Evolutionary conservation across 495 filamentous ascomycete species (phyloP), one percentile per base, ranked within the genome.

Genomic region (Friedmanniomyces simplex): DNA sequence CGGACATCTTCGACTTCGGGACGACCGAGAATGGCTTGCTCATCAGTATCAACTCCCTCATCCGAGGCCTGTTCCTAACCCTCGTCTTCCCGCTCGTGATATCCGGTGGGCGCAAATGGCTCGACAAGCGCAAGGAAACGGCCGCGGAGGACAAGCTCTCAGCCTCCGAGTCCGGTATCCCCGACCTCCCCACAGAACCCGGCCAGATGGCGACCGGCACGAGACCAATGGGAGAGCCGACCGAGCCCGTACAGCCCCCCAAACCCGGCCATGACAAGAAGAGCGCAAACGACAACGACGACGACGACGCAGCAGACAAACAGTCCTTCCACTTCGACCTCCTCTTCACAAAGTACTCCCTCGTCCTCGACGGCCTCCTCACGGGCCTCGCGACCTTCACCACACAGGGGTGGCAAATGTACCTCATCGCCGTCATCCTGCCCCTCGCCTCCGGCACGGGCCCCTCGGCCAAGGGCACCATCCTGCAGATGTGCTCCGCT

Each of bases 21-120:
- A 77, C 79, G 6, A 69, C 66, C 1, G 72, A 79, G 51, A 82
- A 82, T 55, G 78, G 76, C 14, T 74, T 67, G 58, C 67, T 80
- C 14, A 77, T 80, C 72, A 76, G 73, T 2, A 72, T 71, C 14
- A 77, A 76, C 47, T 72, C 78, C 0, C 70, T 76, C 18, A 72
- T 81, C 52, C 74, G 79, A 11, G 78, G 76, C 1, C 36, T 77
- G 1, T 82, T 80, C 59, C 62, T 82, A 8, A 73, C 80, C 5
- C 65, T 82, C 26, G 62, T 74, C 28, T 82, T 82, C 56, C 79
- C 79, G 0, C 67, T 70, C 37, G 79, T 82, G 55, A 80, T 82
- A 63, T 63, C 62, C 1, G 46, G 14, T 5, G 80, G 80, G 0
- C 69, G 80, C 16, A 66, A 63, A 26, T 77, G 75, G 75, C 68